A percentile compares a stretch with the other conserved stretches of the same genome.
Evolutionary conservation across 2,329 filamentous ascomycete species (phyloP).

Genomic region (Fonsecaea pedrosoi): DNA sequence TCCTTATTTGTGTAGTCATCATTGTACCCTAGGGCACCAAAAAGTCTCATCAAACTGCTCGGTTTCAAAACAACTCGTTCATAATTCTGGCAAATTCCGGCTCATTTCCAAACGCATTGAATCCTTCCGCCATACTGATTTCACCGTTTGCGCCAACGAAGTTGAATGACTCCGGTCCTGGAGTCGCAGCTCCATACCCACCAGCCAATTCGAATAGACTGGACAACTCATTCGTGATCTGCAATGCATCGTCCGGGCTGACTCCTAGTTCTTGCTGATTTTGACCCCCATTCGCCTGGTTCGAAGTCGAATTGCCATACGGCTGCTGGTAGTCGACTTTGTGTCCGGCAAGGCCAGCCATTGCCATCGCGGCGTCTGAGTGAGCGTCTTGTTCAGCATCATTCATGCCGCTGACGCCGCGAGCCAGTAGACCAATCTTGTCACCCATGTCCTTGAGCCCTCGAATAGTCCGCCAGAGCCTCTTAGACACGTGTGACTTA

Average conservation of each 20-base stretch:
- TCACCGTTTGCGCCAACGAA: conserved; percentile 44
- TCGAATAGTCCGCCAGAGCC: conserved; percentile 69
- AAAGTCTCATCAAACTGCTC: conserved; percentile 3
- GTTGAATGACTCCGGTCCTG: conserved; percentile 44
- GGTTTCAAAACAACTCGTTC: conserved; percentile 62
- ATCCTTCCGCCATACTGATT: conserved; percentile 30
- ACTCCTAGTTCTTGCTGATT: conserved; percentile 52
- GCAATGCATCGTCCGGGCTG: conserved; percentile 64
- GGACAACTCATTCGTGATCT: conserved; percentile 66
- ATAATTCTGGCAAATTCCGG: conserved; percentile 66
- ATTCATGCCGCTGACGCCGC: conserved; percentile 37
- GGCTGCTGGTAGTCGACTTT: conserved; percentile 63
- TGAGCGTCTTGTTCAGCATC: conserved; percentile 59
- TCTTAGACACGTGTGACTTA: conserved; percentile 66
- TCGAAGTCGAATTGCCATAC: conserved; percentile 45
- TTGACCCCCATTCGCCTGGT: conserved; percentile 40
- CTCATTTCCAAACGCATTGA: conserved; percentile 57
- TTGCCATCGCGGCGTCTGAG: conserved; percentile 68
- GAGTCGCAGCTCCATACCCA: conserved; percentile 50
- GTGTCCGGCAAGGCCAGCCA: conserved; percentile 70
- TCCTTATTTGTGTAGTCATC: not conserved
- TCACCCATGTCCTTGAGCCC: conserved; percentile 69
- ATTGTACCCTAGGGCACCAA: not conserved
- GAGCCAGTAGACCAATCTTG: conserved; percentile 61
- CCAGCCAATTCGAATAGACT: conserved; percentile 69